Conservation (phyloP, 1,139 yeast genomes). For the Pichia sp. region DNA sequence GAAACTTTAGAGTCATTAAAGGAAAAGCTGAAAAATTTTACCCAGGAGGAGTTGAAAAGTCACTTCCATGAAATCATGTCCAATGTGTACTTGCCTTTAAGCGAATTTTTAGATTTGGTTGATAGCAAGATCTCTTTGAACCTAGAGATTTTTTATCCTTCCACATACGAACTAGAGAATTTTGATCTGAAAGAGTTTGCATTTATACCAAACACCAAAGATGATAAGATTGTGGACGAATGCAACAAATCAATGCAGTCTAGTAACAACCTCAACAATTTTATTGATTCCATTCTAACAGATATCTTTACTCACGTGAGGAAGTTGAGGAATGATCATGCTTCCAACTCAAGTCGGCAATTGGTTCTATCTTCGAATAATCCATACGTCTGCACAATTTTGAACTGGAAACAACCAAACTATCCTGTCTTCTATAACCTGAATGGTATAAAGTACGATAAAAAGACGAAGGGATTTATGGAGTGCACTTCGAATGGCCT, state of each 20-base stretch:
- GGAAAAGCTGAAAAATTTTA: constrained; percentile 32
- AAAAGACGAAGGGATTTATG: constrained; percentile 31
- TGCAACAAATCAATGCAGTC: constrained; percentile 1
- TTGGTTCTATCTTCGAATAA: constrained; percentile 81
- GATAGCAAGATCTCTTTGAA: constrained; percentile 64
- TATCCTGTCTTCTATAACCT: constrained; percentile 88
- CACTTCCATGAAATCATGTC: constrained; percentile 27
- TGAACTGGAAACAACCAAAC: constrained; percentile 98
- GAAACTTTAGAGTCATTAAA: constrained; percentile 34
- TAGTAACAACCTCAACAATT: constrained; percentile 52
- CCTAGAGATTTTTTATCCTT: constrained; percentile 78
- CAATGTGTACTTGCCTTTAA: constrained; percentile 55
- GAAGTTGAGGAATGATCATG: constrained; percentile 36
- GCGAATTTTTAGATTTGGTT: constrained; percentile 51
- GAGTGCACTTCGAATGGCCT: constrained; percentile 39
- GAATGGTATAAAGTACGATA: constrained; percentile 53
- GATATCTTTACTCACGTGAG: constrained; percentile 78
- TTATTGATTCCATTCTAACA: constrained; percentile 69
- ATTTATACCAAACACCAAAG: constrained; percentile 16
- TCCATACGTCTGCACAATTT: constrained; percentile 81
- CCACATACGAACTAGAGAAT: constrained; percentile 36
- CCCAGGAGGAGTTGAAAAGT: constrained; percentile 10
- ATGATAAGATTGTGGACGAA: background rate
- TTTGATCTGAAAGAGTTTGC: constrained; percentile 26
- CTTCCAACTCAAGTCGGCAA: constrained; percentile 41